phyloP scores from a whole-genome alignment of 164 flowering plant species.

The Protea cynaroides region DNA sequence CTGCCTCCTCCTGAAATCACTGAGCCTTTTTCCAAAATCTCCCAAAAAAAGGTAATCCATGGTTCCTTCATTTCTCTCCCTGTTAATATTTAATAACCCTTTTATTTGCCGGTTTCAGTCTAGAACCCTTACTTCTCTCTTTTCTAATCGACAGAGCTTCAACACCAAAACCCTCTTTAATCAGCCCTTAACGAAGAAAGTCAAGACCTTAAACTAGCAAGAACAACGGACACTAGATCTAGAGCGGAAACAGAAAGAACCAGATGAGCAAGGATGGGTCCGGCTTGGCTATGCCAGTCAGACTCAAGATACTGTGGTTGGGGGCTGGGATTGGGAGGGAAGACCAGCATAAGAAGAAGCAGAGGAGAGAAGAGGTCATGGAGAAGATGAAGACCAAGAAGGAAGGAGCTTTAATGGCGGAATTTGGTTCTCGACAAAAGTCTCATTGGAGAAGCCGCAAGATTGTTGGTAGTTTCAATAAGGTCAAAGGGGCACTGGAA shows the following conservation, averaged over 20 bases:
- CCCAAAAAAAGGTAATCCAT: slow-evolving; percentile 29
- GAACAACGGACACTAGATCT: slow-evolving; percentile 48
- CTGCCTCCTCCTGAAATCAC: slow-evolving; percentile 53
- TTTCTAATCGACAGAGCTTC: slow-evolving; percentile 24
- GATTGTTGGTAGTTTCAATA: slow-evolving; percentile 47
- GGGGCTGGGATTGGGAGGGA: slow-evolving; percentile 83
- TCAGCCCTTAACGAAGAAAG: slow-evolving; percentile 40
- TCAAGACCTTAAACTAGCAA: slow-evolving; percentile 49
- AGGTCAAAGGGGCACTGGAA: slow-evolving; percentile 74
- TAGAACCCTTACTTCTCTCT: slow-evolving; percentile 5
- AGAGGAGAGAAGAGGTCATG: slow-evolving; percentile 43
- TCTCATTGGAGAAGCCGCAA: slow-evolving; percentile 57
- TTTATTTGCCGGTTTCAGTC: not conserved
- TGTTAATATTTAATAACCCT: not conserved
- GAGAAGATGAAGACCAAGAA: slow-evolving; percentile 35
- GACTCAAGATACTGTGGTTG: slow-evolving; percentile 65
- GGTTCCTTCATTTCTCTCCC: not conserved
- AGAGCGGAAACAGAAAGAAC: slow-evolving; percentile 59
- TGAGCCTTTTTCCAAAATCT: slow-evolving; percentile 19
- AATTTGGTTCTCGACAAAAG: slow-evolving; percentile 71
- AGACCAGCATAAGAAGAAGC: slow-evolving; percentile 65
- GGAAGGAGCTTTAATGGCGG: slow-evolving; percentile 53
- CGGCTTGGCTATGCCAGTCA: slow-evolving; percentile 72
- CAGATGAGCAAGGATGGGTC: slow-evolving; percentile 62
- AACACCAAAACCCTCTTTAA: slow-evolving; percentile 12